A percentile compares a stretch with the other conserved stretches of the same genome.
phyloP scores from a whole-genome alignment of 73 alveolate genomes.

The Symbiodinium natans region DNA sequence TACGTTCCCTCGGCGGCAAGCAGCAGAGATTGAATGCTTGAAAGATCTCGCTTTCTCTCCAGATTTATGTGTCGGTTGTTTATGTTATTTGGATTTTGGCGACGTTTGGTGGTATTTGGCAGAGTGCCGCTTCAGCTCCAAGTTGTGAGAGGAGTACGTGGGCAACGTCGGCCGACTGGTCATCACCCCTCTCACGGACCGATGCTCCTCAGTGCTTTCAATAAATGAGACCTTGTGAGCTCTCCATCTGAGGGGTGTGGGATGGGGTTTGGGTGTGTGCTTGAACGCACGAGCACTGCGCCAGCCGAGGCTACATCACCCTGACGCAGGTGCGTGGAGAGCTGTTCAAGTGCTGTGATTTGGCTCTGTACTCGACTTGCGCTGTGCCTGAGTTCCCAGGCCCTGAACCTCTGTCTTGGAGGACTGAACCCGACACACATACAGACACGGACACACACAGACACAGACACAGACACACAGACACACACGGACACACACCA shows the following conservation, averaged over 20 bases:
- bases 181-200: conserved; percentile 99
- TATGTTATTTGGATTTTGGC: not conserved
- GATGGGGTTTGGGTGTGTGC: not conserved
- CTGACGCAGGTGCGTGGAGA: conserved; percentile 98
- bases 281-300: not conserved
- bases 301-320: conserved; percentile 99
- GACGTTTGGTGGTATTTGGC: too few relatives aligned
- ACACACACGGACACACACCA: too few relatives aligned
- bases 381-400: not conserved
- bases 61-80: not conserved
- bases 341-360: not conserved
- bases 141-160: conserved; percentile 99
- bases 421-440: too few relatives aligned
- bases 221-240: not conserved
- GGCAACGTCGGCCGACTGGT: conserved; percentile 99
- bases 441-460: too few relatives aligned
- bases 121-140: conserved; percentile 58
- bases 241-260: not conserved
- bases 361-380: not conserved
- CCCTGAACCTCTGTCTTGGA: conserved; percentile 95
- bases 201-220: not conserved
- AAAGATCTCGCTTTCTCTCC: not conserved
- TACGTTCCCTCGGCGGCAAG: not conserved
- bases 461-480: too few relatives aligned
- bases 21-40: not conserved